phyloP scores from a whole-genome alignment of 2,329 filamentous ascomycete species.

The Phyllosticta paracitricarpa region DNA sequence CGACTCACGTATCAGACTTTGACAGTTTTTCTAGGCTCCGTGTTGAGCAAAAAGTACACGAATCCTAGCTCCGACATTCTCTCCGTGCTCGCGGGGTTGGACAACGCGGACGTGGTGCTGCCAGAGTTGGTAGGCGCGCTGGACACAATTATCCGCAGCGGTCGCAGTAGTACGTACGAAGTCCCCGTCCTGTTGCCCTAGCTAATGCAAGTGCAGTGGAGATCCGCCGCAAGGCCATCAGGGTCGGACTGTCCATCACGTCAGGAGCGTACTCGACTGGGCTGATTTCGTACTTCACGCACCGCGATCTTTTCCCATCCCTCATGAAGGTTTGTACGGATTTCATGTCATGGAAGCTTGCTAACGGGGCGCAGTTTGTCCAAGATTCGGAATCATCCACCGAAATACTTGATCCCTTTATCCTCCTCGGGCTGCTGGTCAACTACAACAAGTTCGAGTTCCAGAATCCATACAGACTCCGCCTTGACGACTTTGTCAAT shows the following conservation, averaged over 20 bases:
- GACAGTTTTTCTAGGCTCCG: conserved; percentile 71
- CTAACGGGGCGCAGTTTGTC: conserved; percentile 51
- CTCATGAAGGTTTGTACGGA: conserved; percentile 66
- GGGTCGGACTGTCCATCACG: conserved; percentile 71
- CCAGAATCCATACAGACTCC: conserved; percentile 88
- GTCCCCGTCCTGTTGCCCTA: conserved; percentile 13
- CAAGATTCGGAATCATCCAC: conserved; percentile 60
- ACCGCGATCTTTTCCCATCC: conserved; percentile 85
- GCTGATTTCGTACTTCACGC: conserved; percentile 87
- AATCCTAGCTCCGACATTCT: conserved; percentile 96
- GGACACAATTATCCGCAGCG: conserved; percentile 73
- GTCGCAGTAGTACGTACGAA: conserved; percentile 50
- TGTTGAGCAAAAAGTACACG: conserved; percentile 82
- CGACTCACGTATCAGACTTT: conserved; percentile 60
- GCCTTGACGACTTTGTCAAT: conserved; percentile 92
- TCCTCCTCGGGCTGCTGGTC: conserved; percentile 73
- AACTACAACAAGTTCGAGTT: conserved; percentile 99
- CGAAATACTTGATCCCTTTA: conserved; percentile 62
- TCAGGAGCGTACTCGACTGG: conserved; percentile 95
- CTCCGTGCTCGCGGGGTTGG: conserved; percentile 74
- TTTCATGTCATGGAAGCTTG: background rate
- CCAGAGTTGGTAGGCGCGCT: conserved; percentile 77
- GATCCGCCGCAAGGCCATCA: conserved; percentile 67
- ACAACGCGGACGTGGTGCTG: conserved; percentile 78
- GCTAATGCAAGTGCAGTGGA: conserved; percentile 43